Conservation (phyloP, 1,284 basidiomycete species). For the Pholiota adiposa region DNA sequence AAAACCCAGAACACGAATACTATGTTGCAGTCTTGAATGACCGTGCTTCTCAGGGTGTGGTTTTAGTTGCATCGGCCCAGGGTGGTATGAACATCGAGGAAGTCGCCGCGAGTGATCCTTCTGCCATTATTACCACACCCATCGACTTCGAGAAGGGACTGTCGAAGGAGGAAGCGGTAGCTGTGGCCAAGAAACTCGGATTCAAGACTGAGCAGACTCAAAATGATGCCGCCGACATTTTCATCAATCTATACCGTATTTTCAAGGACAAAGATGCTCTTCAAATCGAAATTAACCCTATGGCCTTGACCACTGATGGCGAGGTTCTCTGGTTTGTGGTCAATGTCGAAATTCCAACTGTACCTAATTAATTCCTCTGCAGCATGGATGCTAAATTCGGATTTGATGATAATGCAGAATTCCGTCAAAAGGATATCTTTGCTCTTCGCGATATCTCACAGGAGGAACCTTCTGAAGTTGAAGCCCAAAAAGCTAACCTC, state of each 20-base stretch:
- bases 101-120: slow-evolving; percentile 96
- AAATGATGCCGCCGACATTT: slow-evolving; percentile 89
- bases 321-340: slow-evolving; percentile 84
- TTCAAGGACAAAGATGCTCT: slow-evolving; percentile 99
- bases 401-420: slow-evolving; percentile 99
- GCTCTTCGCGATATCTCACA: slow-evolving; percentile 90
- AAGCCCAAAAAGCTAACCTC: slow-evolving; percentile 92
- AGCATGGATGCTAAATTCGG: slow-evolving; percentile 99
- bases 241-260: slow-evolving; percentile 94
- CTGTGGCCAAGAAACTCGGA: slow-evolving; percentile 89
- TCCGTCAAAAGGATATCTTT: slow-evolving; percentile 94
- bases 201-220: slow-evolving; percentile 80
- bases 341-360: not conserved
- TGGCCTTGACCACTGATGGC: slow-evolving; percentile 95
- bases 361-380: slow-evolving; percentile 14
- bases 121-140: slow-evolving; percentile 95
- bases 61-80: slow-evolving; percentile 93
- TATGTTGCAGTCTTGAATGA: slow-evolving; percentile 98
- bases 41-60: slow-evolving; percentile 87
- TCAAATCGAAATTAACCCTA: slow-evolving; percentile 99
- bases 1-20: slow-evolving; percentile 95
- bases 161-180: slow-evolving; percentile 72
- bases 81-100: slow-evolving; percentile 99
- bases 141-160: slow-evolving; percentile 91
- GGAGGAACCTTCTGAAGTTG: slow-evolving; percentile 96